Evolutionary conservation across 1,284 basidiomycete species (phyloP), one percentile per base, ranked within the genome.

Genomic region (Ganoderma sp.): DNA sequence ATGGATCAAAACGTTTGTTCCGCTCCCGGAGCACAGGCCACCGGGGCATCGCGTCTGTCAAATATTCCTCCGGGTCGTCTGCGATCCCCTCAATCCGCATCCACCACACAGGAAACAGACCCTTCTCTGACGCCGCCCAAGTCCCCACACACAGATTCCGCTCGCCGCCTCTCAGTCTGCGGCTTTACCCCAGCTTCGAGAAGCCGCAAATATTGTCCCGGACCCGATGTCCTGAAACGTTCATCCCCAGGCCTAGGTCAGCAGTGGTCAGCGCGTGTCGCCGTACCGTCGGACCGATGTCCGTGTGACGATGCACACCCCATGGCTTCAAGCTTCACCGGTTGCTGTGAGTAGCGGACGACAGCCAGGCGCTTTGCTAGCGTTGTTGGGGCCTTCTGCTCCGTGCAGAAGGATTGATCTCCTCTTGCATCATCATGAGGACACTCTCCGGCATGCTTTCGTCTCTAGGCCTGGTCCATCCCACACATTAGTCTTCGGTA

Each of bases 341-440:
- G 68, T 67, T 71, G 68, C 61, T 43, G 56, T 62, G 34, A 34
- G 34, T 37, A 37, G 41, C 58, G 39, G 58, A 42, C 58, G 34
- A 59, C 37, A n/a, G 34, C 39, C 5, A 59, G 57, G 56, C 56
- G 56, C 56, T 54, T 7, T 50, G 9, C 34, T 8, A 28, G 25
- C 32, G 34, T 58, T 39, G 57, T 52, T 52, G 14, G 25, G 52
- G 28, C 52, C 22, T 25, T 15, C 52, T 54, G 34, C n/a, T 6
- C 19, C 37, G n/a, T n/a, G 62, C 12, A 17, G 1, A 39, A 67
- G 63, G 37, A 63, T 64, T 69, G 69, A 73, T 69, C 67, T 66
- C 63, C 61, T 69, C 62, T 70, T 69, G 69, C 72, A 72, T 70
- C 72, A 73, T 70, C 70, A 70, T 70, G 72, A 66, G 67, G 67